Percentiles rank a stretch among this genome's conserved stretches.
Conservation (phyloP, 2,329 filamentous ascomycete species). For the Cadophora luteo-olivacea region DNA sequence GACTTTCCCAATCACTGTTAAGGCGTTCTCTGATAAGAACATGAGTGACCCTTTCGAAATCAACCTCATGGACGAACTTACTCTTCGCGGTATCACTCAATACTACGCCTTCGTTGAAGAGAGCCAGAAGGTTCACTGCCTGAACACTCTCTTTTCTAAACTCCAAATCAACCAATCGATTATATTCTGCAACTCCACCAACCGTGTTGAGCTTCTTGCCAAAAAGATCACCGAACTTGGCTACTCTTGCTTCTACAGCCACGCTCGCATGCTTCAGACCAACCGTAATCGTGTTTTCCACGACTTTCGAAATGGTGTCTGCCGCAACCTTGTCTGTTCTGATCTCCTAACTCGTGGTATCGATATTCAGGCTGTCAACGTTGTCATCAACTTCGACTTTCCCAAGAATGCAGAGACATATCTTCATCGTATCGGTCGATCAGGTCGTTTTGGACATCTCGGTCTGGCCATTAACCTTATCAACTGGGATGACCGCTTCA, state of each 20-base stretch:
- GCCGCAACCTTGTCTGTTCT: constrained; percentile 97
- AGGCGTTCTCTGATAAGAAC: constrained; percentile 98
- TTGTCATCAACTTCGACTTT: constrained; percentile 99
- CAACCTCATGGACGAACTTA: constrained; percentile 99
- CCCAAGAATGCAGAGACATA: constrained; percentile 99
- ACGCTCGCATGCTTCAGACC: constrained; percentile 96
- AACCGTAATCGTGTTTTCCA: constrained; percentile 98
- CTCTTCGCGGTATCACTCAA: constrained; percentile 95
- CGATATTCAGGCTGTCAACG: constrained; percentile 98
- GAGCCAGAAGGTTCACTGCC: constrained; percentile 98
- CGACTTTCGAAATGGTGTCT: constrained; percentile 97
- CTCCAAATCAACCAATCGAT: constrained; percentile 99
- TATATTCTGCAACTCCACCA: constrained; percentile 99
- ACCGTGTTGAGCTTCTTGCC: constrained; percentile 93
- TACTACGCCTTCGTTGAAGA: constrained; percentile 99
- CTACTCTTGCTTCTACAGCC: constrained; percentile 99
- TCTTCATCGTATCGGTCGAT: constrained; percentile 96
- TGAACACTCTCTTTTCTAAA: constrained; percentile 98
- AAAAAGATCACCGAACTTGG: constrained; percentile 99
- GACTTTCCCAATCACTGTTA: constrained; percentile 96
- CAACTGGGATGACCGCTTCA: constrained; percentile 99
- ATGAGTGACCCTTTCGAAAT: constrained; percentile 97
- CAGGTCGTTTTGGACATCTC: constrained; percentile 94
- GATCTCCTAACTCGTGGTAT: constrained; percentile 98
- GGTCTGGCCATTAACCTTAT: constrained; percentile 98